Percentiles rank a stretch among this genome's conserved stretches.
Conservation (phyloP, 2,329 filamentous ascomycete genomes). For the Botryotinia convoluta region DNA sequence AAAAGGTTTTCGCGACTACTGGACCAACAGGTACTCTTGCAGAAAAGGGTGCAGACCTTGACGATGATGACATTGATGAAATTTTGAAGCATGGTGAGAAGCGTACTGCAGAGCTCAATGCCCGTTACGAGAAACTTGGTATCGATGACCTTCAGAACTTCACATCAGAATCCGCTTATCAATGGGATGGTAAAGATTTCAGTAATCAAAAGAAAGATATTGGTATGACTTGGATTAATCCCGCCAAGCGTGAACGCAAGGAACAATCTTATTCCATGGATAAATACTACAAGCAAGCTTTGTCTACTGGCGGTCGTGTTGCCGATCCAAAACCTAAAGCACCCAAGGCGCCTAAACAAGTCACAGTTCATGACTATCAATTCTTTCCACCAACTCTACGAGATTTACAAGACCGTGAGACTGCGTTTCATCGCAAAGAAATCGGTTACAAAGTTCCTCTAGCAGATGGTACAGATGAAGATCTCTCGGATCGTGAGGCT, state of each 20-base stretch:
- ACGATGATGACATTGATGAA: slow-evolving; percentile 85
- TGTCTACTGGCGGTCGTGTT: slow-evolving; percentile 74
- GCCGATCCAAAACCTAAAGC: slow-evolving; percentile 91
- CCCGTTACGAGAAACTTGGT: slow-evolving; percentile 93
- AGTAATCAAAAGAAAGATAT: slow-evolving; percentile 89
- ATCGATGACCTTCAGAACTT: slow-evolving; percentile 98
- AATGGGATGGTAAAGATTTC: slow-evolving; percentile 98
- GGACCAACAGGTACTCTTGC: slow-evolving; percentile 60
- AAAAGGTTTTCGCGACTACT: slow-evolving; percentile 81
- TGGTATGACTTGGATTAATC: slow-evolving; percentile 95
- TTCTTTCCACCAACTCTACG: slow-evolving; percentile 85
- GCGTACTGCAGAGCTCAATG: slow-evolving; percentile 84
- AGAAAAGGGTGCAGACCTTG: slow-evolving; percentile 60
- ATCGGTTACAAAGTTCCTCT: slow-evolving; percentile 93
- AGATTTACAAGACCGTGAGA: slow-evolving; percentile 94
- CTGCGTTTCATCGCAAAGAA: slow-evolving; percentile 91
- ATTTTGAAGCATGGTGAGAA: slow-evolving; percentile 85
- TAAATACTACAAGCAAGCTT: slow-evolving; percentile 92
- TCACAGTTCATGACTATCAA: slow-evolving; percentile 91
- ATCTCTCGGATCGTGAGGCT: slow-evolving; percentile 78
- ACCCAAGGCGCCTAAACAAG: slow-evolving; percentile 91
- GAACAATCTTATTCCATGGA: slow-evolving; percentile 98
- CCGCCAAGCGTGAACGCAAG: slow-evolving; percentile 95
- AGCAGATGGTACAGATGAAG: slow-evolving; percentile 85
- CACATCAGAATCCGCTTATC: slow-evolving; percentile 93